Conservation (phyloP, 2,329 filamentous ascomycete species). For the Dryadomyces sulphureus region DNA sequence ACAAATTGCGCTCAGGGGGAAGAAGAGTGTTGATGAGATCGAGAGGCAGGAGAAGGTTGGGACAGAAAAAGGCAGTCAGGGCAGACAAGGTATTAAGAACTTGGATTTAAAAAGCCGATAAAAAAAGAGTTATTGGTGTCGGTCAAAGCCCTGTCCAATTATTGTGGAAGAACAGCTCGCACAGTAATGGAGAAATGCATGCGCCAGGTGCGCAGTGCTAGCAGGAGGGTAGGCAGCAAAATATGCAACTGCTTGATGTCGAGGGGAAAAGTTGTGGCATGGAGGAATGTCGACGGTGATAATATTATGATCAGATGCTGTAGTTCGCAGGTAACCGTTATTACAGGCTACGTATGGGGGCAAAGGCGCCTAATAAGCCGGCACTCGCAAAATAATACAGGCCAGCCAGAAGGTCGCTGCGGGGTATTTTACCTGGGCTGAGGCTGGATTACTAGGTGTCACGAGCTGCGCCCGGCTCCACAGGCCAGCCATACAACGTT, state of each 20-base stretch:
- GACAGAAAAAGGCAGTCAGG: neutral
- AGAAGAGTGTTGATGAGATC: neutral
- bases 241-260: too few species aligned
- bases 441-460: neutral
- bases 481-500: too few species aligned
- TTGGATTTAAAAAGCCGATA: neutral
- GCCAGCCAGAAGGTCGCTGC: too few species aligned
- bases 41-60: neutral
- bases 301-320: neutral
- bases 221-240: too few species aligned
- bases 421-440: neutral
- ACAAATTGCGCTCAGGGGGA: neutral
- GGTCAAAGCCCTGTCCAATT: slow-evolving; percentile 23
- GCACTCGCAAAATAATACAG: too few species aligned
- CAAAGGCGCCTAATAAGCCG: too few species aligned
- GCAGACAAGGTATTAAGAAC: neutral
- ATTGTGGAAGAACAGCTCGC: too few species aligned
- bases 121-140: slow-evolving; percentile 17
- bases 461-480: neutral
- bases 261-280: neutral
- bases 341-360: too few species aligned
- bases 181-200: too few species aligned
- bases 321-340: too few species aligned
- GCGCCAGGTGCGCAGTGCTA: too few species aligned
- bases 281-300: neutral